Evolutionary conservation across 768 basidiomycete species (phyloP).

Genomic region (Cantharellus anzutake): DNA sequence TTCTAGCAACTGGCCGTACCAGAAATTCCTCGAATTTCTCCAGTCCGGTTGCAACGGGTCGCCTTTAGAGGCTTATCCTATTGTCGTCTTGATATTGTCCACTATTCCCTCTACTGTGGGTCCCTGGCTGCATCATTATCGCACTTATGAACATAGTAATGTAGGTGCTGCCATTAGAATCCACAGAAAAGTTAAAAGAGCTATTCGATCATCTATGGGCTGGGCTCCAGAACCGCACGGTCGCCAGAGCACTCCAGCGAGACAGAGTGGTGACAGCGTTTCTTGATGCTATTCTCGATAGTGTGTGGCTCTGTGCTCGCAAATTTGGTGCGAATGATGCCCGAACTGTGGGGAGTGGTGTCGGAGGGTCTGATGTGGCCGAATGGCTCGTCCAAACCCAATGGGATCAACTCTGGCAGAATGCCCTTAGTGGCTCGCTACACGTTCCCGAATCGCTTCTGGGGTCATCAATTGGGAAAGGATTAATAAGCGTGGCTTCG

Average conservation of each 20-base stretch:
- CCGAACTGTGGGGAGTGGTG: no score
- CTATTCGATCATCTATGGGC: no score
- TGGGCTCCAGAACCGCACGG: no score
- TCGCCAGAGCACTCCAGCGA: neutral
- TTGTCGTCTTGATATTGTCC: constrained; percentile 60
- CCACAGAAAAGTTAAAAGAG: no score
- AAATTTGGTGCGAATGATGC: neutral
- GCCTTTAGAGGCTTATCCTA: constrained; percentile 63
- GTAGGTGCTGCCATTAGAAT: neutral
- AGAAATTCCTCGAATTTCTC: constrained; percentile 63
- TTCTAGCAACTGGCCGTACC: constrained; percentile 23
- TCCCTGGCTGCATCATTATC: neutral
- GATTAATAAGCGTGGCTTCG: no score
- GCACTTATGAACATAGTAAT: neutral
- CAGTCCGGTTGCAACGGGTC: constrained; percentile 61
- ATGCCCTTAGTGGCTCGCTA: no score
- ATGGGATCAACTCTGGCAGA: no score
- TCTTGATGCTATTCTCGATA: neutral
- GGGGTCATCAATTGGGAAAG: no score
- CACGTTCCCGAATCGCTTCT: no score
- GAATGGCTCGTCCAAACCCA: no score
- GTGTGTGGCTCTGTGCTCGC: neutral
- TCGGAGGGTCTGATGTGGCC: no score
- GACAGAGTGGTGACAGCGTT: neutral
- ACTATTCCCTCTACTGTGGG: constrained; percentile 52